Evolutionary conservation across 768 basidiomycete species (phyloP).

Genomic region (Tephrocybe sp.): DNA sequence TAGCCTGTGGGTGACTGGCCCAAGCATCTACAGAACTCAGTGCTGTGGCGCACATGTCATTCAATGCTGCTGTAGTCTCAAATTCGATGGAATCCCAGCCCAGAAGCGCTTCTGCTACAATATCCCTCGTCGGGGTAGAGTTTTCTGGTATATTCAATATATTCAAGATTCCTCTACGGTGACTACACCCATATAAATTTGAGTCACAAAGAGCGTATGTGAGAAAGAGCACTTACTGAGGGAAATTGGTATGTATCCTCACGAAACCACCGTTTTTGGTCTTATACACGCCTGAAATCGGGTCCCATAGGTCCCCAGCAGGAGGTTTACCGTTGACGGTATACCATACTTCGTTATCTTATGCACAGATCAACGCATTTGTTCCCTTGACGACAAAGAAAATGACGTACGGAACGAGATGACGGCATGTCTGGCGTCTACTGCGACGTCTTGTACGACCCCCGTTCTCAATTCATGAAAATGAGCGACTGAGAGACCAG

Average conservation of each 20-base stretch:
- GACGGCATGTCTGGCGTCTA: conserved; percentile 54
- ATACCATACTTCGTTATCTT: conserved; percentile 53
- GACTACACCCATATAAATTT: conserved; percentile 28
- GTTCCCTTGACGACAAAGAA: not conserved
- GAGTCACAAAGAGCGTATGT: not conserved
- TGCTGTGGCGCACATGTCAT: conserved; percentile 48
- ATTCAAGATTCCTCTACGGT: conserved; percentile 46
- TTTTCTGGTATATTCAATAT: conserved; percentile 36
- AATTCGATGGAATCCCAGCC: conserved; percentile 43
- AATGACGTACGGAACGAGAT: conserved; percentile 46
- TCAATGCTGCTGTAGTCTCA: conserved; percentile 42
- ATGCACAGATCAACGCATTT: not conserved
- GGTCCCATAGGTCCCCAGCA: conserved; percentile 38
- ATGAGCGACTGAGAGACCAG: conserved; percentile 51
- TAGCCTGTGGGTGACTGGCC: conserved; percentile 47
- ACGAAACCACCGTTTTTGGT: conserved; percentile 50
- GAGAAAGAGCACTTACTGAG: conserved; percentile 40
- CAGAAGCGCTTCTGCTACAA: conserved; percentile 35
- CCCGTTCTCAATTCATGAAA: conserved; percentile 46
- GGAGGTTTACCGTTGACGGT: conserved; percentile 37
- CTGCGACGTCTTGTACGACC: conserved; percentile 42
- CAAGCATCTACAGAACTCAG: conserved; percentile 47
- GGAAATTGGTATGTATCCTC: conserved; percentile 63
- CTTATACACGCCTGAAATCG: conserved; percentile 48
- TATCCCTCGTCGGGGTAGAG: conserved; percentile 27